A percentile compares a stretch with the other conserved stretches of the same genome.
Conservation (phyloP, 164 flowering plant genomes). For the Liriodendron chinense region DNA sequence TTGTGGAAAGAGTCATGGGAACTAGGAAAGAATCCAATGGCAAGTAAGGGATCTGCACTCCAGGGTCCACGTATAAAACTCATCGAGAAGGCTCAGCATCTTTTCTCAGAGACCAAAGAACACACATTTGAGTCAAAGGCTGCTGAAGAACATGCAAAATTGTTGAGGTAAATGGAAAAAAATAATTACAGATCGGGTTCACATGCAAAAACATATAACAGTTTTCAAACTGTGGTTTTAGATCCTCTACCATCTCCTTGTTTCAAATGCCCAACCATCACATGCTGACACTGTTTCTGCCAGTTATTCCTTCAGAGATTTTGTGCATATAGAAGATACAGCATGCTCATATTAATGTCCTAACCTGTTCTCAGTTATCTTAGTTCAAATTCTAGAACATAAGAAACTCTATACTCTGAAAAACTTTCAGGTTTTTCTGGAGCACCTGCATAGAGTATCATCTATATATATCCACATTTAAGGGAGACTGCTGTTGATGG, state of each 20-base stretch:
- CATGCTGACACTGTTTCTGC: not conserved
- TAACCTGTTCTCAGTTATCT: not conserved
- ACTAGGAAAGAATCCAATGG: slow-evolving; percentile 82
- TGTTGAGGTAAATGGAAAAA: slow-evolving; percentile 52
- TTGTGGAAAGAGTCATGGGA: slow-evolving; percentile 97
- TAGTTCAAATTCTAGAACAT: not conserved
- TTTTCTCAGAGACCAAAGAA: slow-evolving; percentile 82
- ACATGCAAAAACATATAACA: not conserved
- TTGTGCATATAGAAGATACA: not conserved
- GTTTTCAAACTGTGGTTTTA: not conserved
- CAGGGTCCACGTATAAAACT: slow-evolving; percentile 92
- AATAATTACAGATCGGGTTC: not conserved
- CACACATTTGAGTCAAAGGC: slow-evolving; percentile 87
- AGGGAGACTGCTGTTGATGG: not conserved
- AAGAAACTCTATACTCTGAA: not conserved
- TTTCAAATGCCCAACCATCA: not conserved
- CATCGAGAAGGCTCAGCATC: slow-evolving; percentile 76
- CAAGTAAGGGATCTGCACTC: slow-evolving; percentile 86
- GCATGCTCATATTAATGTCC: not conserved
- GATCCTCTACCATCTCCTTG: not conserved
- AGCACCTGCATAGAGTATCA: not conserved
- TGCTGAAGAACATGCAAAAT: slow-evolving; percentile 94
- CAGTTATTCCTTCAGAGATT: not conserved
- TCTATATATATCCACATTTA: not conserved
- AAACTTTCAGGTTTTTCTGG: not conserved